These are phyloP conservation scores for Marsdenia floribunda DNA, from an alignment of 257 asterid species.

Conservation along the genomic window DNA sequence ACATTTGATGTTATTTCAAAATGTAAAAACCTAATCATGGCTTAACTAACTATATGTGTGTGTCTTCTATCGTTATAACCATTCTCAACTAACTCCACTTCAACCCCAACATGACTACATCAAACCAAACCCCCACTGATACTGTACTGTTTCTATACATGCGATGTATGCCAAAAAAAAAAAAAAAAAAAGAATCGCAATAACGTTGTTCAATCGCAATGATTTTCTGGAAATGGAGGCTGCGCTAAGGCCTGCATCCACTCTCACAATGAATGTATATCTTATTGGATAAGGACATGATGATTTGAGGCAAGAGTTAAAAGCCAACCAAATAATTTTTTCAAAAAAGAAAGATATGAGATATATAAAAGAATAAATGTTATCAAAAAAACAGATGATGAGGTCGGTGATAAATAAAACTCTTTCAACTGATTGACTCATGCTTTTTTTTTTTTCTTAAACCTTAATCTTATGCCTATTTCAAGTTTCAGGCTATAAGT, in stretches of 20 bases:
- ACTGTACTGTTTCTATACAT: too few species aligned
- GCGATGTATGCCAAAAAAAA: neutral
- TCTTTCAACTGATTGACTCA: too few species aligned
- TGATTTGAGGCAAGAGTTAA: neutral
- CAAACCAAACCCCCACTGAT: too few species aligned
- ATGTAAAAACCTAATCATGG: conserved; percentile 16
- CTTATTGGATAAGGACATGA: neutral
- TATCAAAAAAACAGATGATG: neutral
- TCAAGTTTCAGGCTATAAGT: neutral
- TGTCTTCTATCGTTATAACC: conserved; percentile 3
- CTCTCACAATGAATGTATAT: neutral
- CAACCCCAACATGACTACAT: neutral
- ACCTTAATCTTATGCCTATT: neutral
- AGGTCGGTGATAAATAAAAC: neutral
- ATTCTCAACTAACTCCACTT: conserved; percentile 23
- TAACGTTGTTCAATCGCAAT: conserved; percentile 8
- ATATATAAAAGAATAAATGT: neutral
- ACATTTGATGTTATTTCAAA: neutral
- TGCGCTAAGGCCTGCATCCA: neutral
- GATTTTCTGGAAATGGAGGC: neutral
- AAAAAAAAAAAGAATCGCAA: neutral
- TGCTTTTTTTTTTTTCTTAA: too few species aligned
- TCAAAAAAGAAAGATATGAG: too few species aligned
- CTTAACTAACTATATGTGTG: conserved; percentile 17
- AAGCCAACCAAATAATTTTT: too few species aligned